Evolutionary conservation across 2,329 filamentous ascomycete species (phyloP), one percentile per base, ranked within the genome.

Genomic region (Aspergillus bombycis): DNA sequence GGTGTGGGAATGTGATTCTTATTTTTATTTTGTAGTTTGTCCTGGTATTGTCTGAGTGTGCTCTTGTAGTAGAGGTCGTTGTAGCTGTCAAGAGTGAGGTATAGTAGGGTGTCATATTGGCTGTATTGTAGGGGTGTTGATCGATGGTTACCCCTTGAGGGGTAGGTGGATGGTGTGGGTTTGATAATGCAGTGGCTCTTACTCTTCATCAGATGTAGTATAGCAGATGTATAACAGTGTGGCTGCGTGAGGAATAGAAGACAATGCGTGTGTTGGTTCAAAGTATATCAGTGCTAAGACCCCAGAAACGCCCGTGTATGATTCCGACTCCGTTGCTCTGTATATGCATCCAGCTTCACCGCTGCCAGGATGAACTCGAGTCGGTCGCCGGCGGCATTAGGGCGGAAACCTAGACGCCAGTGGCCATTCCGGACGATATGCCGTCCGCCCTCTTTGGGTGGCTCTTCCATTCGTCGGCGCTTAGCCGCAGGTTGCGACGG

Each of bases 331-430:
- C 83, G 81, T 77, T 94, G 88, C 9, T 83, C 84, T 59, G 84
- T 89, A 69, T 88, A 85, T 0, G 89, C 90, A 68, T 96, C 91
- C 30, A 96, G 74, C 76, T 91, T 93, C 38, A 94, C 91, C 0
- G 88, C 91, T 19, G 91, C 83, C 57, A 96, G 83, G 26, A 92
- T 84, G 63, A 92, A 90, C 78, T 94, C 90, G 61, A 89, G 83
- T 2, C 82, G 81, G 43, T 80, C 81, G 34, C 67, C 72, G 71
- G 78, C 81, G 5, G 69, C 66, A 12, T 75, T 74, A 8, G 78
- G 77, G 72, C 90, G 88, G 32, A 96, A 86, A 48, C 86, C 83
- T 68, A 93, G 74, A 63, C 90, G 83, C 90, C 91, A 94, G 75
- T 92, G 90, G 0, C 89, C 90, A 19, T 82, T 89, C 62, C 81